Base-by-base conservation (phyloP, 768 basidiomycete species). In the Xanthoconium purpureum region DNA sequence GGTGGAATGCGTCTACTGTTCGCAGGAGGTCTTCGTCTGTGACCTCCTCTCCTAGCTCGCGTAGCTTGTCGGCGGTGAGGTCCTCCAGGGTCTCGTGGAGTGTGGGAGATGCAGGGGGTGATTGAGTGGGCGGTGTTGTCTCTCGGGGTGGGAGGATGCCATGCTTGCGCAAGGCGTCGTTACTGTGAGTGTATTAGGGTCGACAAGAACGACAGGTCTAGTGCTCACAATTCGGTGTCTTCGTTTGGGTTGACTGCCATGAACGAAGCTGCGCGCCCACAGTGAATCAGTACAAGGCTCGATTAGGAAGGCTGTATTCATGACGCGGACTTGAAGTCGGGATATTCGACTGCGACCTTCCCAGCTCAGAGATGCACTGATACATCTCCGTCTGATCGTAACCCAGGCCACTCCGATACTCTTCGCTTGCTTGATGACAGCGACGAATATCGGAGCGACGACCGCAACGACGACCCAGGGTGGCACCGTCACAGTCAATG, bases 191-290 rank as follows among this genome's bases (percentile, higher is more conserved):
- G 24, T 4, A 8, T 33, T 33, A 40, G 5, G 37, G 18, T 14
- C 9, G 29, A 36, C 6, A 17, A 28, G 29, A 57, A 4, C 48
- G 8, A 14, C 36, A 28, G 35, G 8, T 10, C 30, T 17, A 15
- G 29, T 20, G 72, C 90, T 73, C 71, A 95, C 94, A 98, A 97
- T 81, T 98, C 94, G 3, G 94, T 96, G 71, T 98, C 94, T 77
- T 96, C 90, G 78, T 94, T 80, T 32, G 89, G 82, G 68, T 94
- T 92, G 52, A 88, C 72, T 7, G 86, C 74, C 87, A 89, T 70
- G 53, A 28, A 15, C 17, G 46, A 32, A 38, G 35, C 13, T n/a
- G 17, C 36, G 54, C 44, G 39, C 56, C 56, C 50, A 58, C 57
- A 56, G 52, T 17, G 33, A 48, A 58, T 57, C 62, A 10, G 50